Evolutionary conservation across 106 monocot species (phyloP), one percentile per base, ranked within the genome.

Genomic region (Platanthera zijinensis): DNA sequence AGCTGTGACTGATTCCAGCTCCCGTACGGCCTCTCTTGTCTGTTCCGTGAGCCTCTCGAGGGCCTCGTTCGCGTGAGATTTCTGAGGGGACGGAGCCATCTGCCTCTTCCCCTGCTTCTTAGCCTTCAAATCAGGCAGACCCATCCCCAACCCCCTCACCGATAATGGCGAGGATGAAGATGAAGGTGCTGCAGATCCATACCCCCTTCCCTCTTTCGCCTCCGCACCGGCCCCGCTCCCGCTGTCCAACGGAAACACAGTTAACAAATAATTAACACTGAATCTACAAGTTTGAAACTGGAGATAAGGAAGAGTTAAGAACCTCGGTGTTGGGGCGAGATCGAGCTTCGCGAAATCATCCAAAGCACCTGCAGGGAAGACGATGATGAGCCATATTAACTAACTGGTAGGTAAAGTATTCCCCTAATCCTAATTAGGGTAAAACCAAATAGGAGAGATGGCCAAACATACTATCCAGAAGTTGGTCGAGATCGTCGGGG

Each of bases 401-500:
- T 4, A 69, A 11, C 32, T 45, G 10, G 9, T 39, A 39, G 39
- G 39, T 32, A 64, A 70, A 32, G 0, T 32, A 72, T 13, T 6
- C 6, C 47, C 6, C 25, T 25, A n/a, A n/a, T n/a, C n/a, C n/a
- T n/a, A n/a, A 25, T 25, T 19, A 66, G n/a, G 47, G 50, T 12
- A 25, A 51, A 15, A 28, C 11, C 18, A 30, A 52, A 67, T 7
- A 19, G 45, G 13, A 32, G 8, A 69, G 47, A 8, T 2, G 11
- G 4, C 11, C 9, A 8, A 13, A 0, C 39, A 19, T 67, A 80
- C 80, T 80, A 47, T 80, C 80, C 69, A 80, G 80, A 39, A 80
- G 80, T 14, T 80, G 67, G 18, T 80, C 80, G 69, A 80, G 80
- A 49, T 80, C 80, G 75, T 80, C 80, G 64, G 80, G 30, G 39